Evolutionary conservation across 1,284 basidiomycete genomes (phyloP).

Genomic region (Apiotrichum brassicae): DNA sequence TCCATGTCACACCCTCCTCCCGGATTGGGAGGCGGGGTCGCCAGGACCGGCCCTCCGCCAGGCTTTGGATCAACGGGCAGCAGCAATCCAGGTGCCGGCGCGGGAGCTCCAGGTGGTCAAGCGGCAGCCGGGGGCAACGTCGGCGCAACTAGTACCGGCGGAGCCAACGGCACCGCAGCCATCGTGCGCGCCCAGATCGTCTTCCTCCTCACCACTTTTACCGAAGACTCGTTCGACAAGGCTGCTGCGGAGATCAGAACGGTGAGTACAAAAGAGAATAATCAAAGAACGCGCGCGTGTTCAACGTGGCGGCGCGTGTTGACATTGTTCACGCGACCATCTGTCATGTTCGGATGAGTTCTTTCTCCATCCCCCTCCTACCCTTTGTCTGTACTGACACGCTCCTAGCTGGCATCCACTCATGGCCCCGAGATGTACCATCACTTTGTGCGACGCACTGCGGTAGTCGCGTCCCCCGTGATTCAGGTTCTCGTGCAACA

Average conservation of each 20-base stretch:
- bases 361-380: too few species aligned
- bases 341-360: too few species aligned
- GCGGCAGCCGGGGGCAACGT: background rate
- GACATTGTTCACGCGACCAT: too few species aligned
- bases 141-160: conserved; percentile 12
- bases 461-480: conserved; percentile 56
- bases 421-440: conserved; percentile 92
- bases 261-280: conserved; percentile 53
- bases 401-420: conserved; percentile 76
- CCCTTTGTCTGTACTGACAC: conserved; percentile 16
- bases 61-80: conserved; percentile 30
- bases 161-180: conserved; percentile 33
- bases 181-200: conserved; percentile 63
- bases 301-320: background rate
- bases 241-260: conserved; percentile 85
- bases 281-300: background rate
- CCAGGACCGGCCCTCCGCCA: conserved; percentile 43
- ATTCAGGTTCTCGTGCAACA: conserved; percentile 41
- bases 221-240: conserved; percentile 88
- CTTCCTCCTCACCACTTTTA: conserved; percentile 84
- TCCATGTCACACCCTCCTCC: conserved; percentile 42
- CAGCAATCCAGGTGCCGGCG: background rate
- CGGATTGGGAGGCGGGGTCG: conserved; percentile 43
- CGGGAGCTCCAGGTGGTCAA: conserved; percentile 2
- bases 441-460: conserved; percentile 88